Base-by-base conservation (phyloP, 1,139 yeast genomes). In the Suhomyces bokatorum region DNA sequence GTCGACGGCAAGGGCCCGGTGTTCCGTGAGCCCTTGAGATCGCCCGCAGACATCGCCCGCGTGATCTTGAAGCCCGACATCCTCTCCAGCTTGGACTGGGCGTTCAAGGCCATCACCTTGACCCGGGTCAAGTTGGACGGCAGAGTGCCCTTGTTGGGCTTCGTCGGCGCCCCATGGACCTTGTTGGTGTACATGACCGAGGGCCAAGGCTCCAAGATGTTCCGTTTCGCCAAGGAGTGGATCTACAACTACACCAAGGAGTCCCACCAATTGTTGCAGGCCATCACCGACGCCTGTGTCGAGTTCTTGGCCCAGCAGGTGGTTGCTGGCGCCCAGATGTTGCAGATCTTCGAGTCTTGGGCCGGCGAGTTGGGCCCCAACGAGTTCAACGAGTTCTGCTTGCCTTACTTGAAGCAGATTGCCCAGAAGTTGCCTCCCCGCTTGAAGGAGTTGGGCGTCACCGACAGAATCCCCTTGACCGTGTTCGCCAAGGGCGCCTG, bases 161-260 rank as follows among this genome's bases (percentile, higher is more conserved):
- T 93, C 67, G 88, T 93, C 55, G 99, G 99, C 46, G 97, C 96
- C 12, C 99, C 99, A 47, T 93, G 97, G 97, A 93, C 99, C 10
- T 70, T 93, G 51, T 76, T 93, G 70, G 97, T 91, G 34, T 93
- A 95, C 67, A 95, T 93, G 97, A 84, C 93, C 48, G 99, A 93
- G 68, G 99, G 99, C 40, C 97, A 96, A 56, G 97, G 97, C 13
- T 85, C 97, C 10, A 87, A 88, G 64, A 77, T 91, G 76, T 93
- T 87, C 71, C 78, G 97, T 60, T 89, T 77, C 61, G 97, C 90
- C 47, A 90, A 93, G 66, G 87, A 88, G 62, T 91, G 98, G 97
- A 76, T 93, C 49, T 91, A 85, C 71, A 80, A 78, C 58, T 82
- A 83, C 63, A 88, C 95, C 26, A 79, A 82, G 48, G 85, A 81